These are phyloP conservation scores for Osmanthus fragrans DNA, from an alignment of 257 asterid genomes.

Conservation along the genomic window DNA sequence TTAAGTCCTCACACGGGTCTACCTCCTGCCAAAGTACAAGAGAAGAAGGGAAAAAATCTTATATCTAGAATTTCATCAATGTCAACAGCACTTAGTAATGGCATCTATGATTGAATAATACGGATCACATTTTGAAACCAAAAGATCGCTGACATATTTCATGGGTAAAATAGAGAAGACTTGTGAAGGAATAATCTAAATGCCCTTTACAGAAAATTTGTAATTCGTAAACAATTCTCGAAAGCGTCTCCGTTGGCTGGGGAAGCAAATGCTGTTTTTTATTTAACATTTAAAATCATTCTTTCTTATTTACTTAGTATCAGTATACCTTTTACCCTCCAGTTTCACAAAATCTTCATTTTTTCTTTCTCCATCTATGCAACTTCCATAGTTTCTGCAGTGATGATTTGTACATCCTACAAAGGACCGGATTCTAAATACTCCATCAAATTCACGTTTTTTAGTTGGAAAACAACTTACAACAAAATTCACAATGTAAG, in stretches of 20 bases:
- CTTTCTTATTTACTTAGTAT: background rate
- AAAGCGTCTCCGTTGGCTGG: background rate
- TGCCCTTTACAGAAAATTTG: background rate
- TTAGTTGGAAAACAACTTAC: background rate
- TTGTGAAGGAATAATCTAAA: background rate
- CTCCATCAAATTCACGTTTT: background rate
- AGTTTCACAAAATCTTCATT: background rate
- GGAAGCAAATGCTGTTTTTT: background rate
- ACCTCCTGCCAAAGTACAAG: slow-evolving; percentile 44
- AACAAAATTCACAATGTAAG: background rate
- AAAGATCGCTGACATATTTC: background rate
- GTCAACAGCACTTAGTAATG: no score
- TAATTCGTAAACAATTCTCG: background rate
- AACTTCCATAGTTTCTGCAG: background rate
- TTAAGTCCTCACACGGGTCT: slow-evolving; percentile 58
- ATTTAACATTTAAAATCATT: background rate
- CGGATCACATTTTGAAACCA: background rate
- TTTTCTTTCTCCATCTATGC: background rate
- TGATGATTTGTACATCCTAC: background rate
- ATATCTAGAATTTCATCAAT: background rate
- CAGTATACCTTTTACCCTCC: background rate
- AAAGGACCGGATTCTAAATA: background rate
- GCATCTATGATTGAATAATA: no score
- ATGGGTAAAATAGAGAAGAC: background rate
- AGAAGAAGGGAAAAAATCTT: background rate